A percentile compares a stretch with the other conserved stretches of the same genome.
phyloP scores from a whole-genome alignment of 352 stramenopile genomes.

The Phytophthora melonis region DNA sequence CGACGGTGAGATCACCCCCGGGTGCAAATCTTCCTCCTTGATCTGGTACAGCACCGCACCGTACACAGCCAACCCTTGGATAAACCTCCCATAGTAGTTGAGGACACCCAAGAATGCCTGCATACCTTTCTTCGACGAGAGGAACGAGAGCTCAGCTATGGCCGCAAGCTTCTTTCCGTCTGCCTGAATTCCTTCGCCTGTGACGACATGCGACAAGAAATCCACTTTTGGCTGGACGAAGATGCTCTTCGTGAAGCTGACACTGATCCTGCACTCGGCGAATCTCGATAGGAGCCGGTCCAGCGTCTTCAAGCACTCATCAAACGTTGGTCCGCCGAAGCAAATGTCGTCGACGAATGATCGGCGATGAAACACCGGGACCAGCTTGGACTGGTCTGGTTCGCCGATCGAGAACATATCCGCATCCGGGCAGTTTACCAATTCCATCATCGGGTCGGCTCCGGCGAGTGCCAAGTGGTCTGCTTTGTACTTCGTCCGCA shows the following conservation, averaged over 20 bases:
- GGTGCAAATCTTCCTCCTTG: neutral
- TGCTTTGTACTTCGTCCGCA: no score
- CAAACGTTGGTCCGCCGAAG: neutral
- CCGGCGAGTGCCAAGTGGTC: no score
- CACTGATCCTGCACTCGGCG: neutral
- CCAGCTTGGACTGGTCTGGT: neutral
- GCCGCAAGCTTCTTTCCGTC: neutral
- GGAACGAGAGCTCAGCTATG: neutral
- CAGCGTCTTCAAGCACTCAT: no score
- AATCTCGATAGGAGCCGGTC: neutral
- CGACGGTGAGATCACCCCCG: neutral
- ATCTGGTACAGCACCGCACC: neutral
- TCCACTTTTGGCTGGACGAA: neutral
- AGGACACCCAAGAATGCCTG: neutral
- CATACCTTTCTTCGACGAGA: neutral
- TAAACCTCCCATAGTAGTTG: neutral
- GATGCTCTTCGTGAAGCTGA: conserved; percentile 1
- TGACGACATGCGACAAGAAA: neutral
- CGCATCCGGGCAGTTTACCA: neutral
- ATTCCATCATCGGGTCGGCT: neutral
- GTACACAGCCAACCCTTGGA: neutral
- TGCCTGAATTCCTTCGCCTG: neutral
- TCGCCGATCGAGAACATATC: neutral
- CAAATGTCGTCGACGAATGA: neutral
- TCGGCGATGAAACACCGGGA: neutral